These are phyloP conservation scores for Luffa acutangula DNA, from an alignment of 306 rosid genomes.

Conservation along the genomic window DNA sequence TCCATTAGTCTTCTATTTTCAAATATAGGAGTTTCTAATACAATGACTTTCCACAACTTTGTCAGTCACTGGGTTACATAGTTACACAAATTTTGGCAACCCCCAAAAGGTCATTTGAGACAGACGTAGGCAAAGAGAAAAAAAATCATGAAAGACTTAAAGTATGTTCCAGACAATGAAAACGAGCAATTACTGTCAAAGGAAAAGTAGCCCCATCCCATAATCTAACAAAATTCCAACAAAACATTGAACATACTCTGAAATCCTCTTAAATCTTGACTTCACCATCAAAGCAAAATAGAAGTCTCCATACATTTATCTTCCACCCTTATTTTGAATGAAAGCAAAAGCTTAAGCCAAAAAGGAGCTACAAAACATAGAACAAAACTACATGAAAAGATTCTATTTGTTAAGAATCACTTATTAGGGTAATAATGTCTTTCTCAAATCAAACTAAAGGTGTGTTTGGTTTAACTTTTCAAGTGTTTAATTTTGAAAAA, in stretches of 20 bases:
- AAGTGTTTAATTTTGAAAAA: no score
- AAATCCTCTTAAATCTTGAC: background rate
- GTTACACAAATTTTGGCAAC: background rate
- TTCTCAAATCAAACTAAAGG: background rate
- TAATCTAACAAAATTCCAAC: background rate
- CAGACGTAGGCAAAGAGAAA: background rate
- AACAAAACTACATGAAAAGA: background rate
- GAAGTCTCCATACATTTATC: background rate
- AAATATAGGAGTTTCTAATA: background rate
- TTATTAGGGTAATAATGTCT: background rate
- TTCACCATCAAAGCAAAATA: background rate
- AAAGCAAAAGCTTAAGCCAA: background rate
- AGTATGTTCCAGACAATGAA: background rate
- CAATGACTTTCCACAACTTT: background rate
- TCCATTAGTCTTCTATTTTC: background rate
- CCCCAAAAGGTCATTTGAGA: background rate
- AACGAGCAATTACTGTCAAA: background rate
- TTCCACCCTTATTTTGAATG: background rate
- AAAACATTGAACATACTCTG: background rate
- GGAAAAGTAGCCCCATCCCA: background rate
- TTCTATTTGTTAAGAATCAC: background rate
- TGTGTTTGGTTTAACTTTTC: no score
- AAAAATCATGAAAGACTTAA: background rate
- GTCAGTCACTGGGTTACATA: background rate
- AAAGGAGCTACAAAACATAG: background rate